Evolutionary conservation across 2,329 filamentous ascomycete species (phyloP), one percentile per base, ranked within the genome.

Genomic region (Pestalotiopsis sp.): DNA sequence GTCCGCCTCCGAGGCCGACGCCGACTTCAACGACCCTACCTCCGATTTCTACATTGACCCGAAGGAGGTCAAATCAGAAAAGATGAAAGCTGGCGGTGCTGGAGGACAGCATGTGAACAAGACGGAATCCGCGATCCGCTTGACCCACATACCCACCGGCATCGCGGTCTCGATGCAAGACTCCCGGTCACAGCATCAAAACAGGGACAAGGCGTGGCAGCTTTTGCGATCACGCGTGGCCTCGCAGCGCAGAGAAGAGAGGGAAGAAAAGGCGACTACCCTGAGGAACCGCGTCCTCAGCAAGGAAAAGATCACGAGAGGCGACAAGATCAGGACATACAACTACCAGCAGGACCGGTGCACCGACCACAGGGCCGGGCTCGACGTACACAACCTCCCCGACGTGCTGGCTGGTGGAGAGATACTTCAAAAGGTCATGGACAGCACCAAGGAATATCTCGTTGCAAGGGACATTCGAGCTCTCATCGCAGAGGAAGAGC

Each of bases 71-170:
- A 87, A 87, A 65, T 85, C 89, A 23, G 96, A 99, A 78, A 93
- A 94, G 70, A 97, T 98, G 95, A 88, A 95, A 17, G 94, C 96
- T 0, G 86, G 93, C 60, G 96, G 96, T 69, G 95, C 96, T 0
- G 96, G 96, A 39, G 96, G 96, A 0, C 96, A 99, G 83, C 96
- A 99, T 81, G 96, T 99, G 78, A 99, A 99, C 83, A 98, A 95
- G 80, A 99, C 96, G 0, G 96, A 99, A 82, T 97, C 94, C 38
- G 96, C 96, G 3, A 93, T 99, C 70, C 91, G 96, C 11, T 86
- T 99, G 75, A 98, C 95, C 2, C 96, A 99, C 82, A 81, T 92
- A 6, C 96, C 96, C 2, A 97, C 94, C 0, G 93, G 92, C 59
- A 96, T 91, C 0, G 89, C 93, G 2, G 95, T 98, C 14, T 91